Conservation (phyloP, 2,329 filamentous ascomycete species). For the Penicillium sp. region DNA sequence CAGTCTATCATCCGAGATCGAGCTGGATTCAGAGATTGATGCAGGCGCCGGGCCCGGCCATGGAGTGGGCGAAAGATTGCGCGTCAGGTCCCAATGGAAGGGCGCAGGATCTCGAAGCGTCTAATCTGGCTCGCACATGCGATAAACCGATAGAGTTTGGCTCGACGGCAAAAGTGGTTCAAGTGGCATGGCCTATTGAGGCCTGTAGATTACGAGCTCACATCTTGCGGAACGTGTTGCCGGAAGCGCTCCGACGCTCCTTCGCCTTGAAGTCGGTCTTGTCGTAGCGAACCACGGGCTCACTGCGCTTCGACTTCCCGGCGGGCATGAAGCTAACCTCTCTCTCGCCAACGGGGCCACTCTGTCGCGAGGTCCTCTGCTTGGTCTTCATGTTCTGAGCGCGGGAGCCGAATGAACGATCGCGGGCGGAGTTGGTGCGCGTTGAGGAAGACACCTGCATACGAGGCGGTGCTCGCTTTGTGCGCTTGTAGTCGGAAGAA, state of each 20-base stretch:
- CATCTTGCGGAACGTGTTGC: slow-evolving; percentile 47
- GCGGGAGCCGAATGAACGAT: slow-evolving; percentile 57
- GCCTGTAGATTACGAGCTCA: slow-evolving; percentile 20
- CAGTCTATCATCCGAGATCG: background rate
- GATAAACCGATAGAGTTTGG: background rate
- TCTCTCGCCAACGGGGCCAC: slow-evolving; percentile 46
- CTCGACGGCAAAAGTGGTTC: background rate
- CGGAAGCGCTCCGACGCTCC: slow-evolving; percentile 48
- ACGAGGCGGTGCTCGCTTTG: slow-evolving; percentile 47
- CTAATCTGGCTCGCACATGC: background rate
- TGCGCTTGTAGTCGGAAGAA: slow-evolving; percentile 52
- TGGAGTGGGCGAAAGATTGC: background rate
- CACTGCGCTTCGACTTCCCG: slow-evolving; percentile 37
- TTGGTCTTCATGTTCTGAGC: slow-evolving; percentile 44
- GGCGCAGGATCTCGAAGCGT: background rate
- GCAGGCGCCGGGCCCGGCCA: background rate
- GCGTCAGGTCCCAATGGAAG: background rate
- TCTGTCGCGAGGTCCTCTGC: slow-evolving; percentile 30
- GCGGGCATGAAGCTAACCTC: slow-evolving; percentile 59
- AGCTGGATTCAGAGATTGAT: background rate
- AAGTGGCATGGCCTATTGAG: background rate
- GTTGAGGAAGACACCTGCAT: slow-evolving; percentile 57
- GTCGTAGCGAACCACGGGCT: slow-evolving; percentile 20
- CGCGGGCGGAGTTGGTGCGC: slow-evolving; percentile 42
- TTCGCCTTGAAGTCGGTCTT: slow-evolving; percentile 31